These are phyloP conservation scores for Venustampulla echinocandica DNA, from an alignment of 495 filamentous ascomycete species.

Conservation along the genomic window DNA sequence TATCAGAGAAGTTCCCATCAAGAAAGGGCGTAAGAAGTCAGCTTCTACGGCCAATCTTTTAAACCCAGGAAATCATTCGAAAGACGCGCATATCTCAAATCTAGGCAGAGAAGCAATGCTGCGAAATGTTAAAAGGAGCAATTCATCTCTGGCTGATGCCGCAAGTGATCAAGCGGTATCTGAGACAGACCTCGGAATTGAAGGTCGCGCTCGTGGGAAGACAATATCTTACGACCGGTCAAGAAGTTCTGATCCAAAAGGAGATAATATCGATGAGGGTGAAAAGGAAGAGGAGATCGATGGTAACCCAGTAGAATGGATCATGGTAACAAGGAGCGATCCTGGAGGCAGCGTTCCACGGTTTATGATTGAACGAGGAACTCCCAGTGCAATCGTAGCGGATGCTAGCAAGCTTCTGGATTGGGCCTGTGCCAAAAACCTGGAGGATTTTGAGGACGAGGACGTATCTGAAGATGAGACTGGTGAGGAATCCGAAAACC, in stretches of 20 bases:
- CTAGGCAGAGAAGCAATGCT: conserved; percentile 19
- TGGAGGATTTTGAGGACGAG: conserved; percentile 33
- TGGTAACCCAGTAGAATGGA: conserved; percentile 76
- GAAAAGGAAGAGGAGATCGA: conserved; percentile 41
- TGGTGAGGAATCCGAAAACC: conserved; percentile 13
- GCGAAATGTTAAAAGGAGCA: conserved; percentile 18
- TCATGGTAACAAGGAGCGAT: conserved; percentile 88
- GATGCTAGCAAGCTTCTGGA: conserved; percentile 82
- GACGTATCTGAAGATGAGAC: conserved; percentile 25
- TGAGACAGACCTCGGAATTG: conserved; percentile 1
- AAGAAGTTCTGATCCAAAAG: conserved; percentile 29
- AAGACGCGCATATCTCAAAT: conserved; percentile 12
- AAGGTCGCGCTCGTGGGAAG: conserved; percentile 29
- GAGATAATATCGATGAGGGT: conserved; percentile 29
- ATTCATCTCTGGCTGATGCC: conserved; percentile 6
- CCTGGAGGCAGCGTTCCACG: conserved; percentile 86
- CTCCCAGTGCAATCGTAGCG: conserved; percentile 69
- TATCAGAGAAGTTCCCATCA: conserved; percentile 67
- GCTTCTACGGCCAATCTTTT: conserved; percentile 20
- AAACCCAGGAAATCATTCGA: not conserved
- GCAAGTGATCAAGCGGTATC: conserved; percentile 5
- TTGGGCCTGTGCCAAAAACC: conserved; percentile 61
- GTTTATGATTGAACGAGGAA: conserved; percentile 92
- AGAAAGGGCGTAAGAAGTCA: conserved; percentile 26
- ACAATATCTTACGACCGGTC: conserved; percentile 43